A percentile compares a stretch with the other conserved stretches of the same genome.
Conservation (phyloP, 495 filamentous ascomycete genomes). For the Xylaria bambusicola region DNA sequence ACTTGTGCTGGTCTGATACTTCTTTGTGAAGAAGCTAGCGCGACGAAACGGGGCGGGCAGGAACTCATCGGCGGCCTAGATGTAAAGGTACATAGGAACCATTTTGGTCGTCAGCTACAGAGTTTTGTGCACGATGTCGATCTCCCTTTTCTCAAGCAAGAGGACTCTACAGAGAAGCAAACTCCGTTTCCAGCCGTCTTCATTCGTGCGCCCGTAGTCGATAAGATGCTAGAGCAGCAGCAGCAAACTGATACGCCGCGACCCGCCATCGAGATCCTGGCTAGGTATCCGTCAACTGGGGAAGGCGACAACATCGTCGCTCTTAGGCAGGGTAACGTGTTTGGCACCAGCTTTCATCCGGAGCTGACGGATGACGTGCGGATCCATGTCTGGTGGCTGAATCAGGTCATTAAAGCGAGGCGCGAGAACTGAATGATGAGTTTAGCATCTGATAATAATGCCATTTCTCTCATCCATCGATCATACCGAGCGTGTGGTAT, state of each 20-base stretch:
- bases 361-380: constrained; percentile 86
- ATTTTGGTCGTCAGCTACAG: constrained; percentile 92
- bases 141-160: constrained; percentile 66
- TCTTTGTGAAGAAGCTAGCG: constrained; percentile 83
- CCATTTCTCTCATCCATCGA: background rate
- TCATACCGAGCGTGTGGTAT: background rate
- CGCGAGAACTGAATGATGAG: background rate
- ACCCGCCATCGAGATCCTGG: constrained; percentile 58
- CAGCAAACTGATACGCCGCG: constrained; percentile 43
- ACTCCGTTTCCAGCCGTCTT: constrained; percentile 79
- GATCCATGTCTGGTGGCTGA: constrained; percentile 94
- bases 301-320: constrained; percentile 72
- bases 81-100: constrained; percentile 90
- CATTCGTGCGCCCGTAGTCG: constrained; percentile 91
- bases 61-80: constrained; percentile 91
- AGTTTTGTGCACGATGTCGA: constrained; percentile 81
- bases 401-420: constrained; percentile 57
- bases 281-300: constrained; percentile 47
- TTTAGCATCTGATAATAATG: background rate
- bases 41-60: constrained; percentile 87
- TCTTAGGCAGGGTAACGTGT: constrained; percentile 88
- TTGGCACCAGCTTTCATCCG: constrained; percentile 96
- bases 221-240: constrained; percentile 71
- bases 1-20: constrained; percentile 95
- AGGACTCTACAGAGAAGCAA: constrained; percentile 22